Conservation (phyloP, 164 flowering plant species). For the Macadamia tetraphylla region DNA sequence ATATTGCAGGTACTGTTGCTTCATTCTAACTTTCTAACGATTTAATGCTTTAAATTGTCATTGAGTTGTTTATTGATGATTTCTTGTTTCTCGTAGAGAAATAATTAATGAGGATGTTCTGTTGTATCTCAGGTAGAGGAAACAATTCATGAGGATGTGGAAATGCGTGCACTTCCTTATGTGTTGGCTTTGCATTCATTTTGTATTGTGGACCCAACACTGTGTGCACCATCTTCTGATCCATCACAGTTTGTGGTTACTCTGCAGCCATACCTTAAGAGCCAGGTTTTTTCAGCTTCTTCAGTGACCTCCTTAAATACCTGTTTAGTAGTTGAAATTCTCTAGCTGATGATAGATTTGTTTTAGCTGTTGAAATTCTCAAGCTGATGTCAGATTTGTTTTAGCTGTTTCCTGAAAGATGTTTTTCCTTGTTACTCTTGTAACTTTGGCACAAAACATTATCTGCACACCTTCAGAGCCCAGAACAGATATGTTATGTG, state of each 20-base stretch:
- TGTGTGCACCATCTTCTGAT: constrained; percentile 90
- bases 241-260: constrained; percentile 95
- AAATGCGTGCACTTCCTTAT: constrained; percentile 72
- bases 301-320: not conserved
- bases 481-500: too few relatives aligned
- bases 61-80: not conserved
- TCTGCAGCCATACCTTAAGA: constrained; percentile 91
- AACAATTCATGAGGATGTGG: constrained; percentile 13
- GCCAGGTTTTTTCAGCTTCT: constrained; percentile 47
- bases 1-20: constrained; percentile 69
- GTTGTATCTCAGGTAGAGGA: too few relatives aligned
- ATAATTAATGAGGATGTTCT: constrained; percentile 43
- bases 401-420: too few relatives aligned
- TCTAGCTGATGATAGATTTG: not conserved
- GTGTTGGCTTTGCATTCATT: constrained; percentile 87
- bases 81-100: constrained; percentile 44
- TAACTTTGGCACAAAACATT: too few relatives aligned
- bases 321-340: not conserved
- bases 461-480: too few relatives aligned
- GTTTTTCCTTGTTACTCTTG: too few relatives aligned
- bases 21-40: not conserved
- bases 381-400: too few relatives aligned
- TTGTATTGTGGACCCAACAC: constrained; percentile 84
- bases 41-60: constrained; percentile 3
- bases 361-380: not conserved